These are phyloP conservation scores for Infundibulicybe gibba DNA, from an alignment of 768 basidiomycete genomes.

Conservation along the genomic window DNA sequence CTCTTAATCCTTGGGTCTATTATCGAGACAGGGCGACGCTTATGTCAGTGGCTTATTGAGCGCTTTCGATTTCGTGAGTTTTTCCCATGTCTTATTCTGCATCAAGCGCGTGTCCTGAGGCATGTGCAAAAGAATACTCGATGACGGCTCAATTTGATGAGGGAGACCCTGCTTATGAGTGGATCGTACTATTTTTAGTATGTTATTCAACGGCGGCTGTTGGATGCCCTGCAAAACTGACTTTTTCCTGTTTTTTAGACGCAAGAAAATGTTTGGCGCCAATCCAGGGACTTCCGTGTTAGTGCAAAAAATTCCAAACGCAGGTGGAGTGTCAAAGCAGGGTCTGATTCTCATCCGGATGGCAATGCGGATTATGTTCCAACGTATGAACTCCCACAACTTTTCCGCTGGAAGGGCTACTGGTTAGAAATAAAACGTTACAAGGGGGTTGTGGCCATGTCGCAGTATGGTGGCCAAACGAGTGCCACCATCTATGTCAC, in stretches of 20 bases:
- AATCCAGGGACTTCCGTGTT: constrained; percentile 36
- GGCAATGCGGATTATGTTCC: constrained; percentile 38
- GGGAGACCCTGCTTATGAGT: constrained; percentile 47
- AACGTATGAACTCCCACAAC: constrained; percentile 30
- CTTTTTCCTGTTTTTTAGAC: constrained; percentile 23
- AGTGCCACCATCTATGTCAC: constrained; percentile 22
- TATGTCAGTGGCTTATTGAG: constrained; percentile 34
- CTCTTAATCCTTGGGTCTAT: constrained; percentile 32
- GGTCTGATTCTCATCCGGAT: constrained; percentile 10
- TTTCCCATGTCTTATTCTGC: not conserved
- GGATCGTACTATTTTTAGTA: constrained; percentile 43
- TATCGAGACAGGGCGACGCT: constrained; percentile 34
- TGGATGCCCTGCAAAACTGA: not conserved
- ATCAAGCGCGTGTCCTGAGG: not conserved
- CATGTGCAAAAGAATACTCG: constrained; percentile 28
- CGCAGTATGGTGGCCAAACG: constrained; percentile 8
- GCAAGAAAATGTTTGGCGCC: constrained; percentile 39
- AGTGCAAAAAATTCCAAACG: constrained; percentile 34
- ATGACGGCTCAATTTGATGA: constrained; percentile 43
- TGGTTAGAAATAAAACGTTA: constrained; percentile 33
- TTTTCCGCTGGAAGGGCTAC: constrained; percentile 37
- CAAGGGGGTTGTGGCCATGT: constrained; percentile 4
- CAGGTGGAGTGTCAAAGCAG: constrained; percentile 30
- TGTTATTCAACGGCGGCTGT: constrained; percentile 2
- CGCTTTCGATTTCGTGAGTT: constrained; percentile 35